Evolutionary conservation across 2,329 filamentous ascomycete species (phyloP).

Genomic region (Fonsecaea pedrosoi): DNA sequence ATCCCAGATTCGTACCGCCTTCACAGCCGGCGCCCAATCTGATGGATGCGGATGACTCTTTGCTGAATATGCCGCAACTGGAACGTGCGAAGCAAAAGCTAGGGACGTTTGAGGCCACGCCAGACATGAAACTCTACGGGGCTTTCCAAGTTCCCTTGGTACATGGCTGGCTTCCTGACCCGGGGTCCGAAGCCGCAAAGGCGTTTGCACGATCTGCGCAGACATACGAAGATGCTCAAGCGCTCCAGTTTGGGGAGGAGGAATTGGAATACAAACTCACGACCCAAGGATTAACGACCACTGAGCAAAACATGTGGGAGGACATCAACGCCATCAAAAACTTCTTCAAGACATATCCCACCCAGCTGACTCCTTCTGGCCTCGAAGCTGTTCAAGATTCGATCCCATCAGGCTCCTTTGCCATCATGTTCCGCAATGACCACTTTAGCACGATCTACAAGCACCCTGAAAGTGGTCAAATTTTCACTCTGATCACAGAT

Average conservation of each 20-base stretch:
- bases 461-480: constrained; percentile 75
- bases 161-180: constrained; percentile 84
- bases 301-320: constrained; percentile 80
- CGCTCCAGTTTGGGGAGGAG: constrained; percentile 85
- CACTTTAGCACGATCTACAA: constrained; percentile 95
- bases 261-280: constrained; percentile 82
- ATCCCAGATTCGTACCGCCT: constrained; percentile 79
- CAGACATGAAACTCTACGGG: constrained; percentile 88
- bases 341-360: constrained; percentile 78
- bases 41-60: constrained; percentile 43
- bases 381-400: constrained; percentile 74
- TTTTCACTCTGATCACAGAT: constrained; percentile 89
- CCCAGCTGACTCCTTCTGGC: constrained; percentile 84
- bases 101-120: constrained; percentile 86
- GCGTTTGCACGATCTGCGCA: constrained; percentile 74
- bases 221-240: constrained; percentile 91
- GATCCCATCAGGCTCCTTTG: constrained; percentile 77
- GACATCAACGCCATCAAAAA: constrained; percentile 84
- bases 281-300: constrained; percentile 66
- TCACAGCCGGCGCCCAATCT: constrained; percentile 54
- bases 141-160: constrained; percentile 88
- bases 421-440: constrained; percentile 94
- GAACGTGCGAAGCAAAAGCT: constrained; percentile 44
- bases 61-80: constrained; percentile 30
- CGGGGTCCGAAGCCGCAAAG: constrained; percentile 69